These are phyloP conservation scores for Arctium minus DNA, from an alignment of 129 eudicot genomes.

Conservation along the genomic window DNA sequence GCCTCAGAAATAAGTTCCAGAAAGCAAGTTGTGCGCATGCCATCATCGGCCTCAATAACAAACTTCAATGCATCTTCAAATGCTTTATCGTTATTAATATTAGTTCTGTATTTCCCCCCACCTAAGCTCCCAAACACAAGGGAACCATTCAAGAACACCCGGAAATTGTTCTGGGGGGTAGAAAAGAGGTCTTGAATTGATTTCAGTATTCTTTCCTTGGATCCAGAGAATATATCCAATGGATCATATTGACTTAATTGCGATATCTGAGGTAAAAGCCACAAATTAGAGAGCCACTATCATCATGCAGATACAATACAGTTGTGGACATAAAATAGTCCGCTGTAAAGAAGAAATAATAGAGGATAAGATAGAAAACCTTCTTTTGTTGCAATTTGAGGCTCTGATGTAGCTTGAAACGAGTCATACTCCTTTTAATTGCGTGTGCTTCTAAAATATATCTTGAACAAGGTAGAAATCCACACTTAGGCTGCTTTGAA, in stretches of 20 bases:
- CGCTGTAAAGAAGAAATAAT: background rate
- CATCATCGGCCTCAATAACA: conserved; percentile 62
- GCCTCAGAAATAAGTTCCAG: conserved; percentile 70
- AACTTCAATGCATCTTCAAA: conserved; percentile 57
- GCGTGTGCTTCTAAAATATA: conserved; percentile 58
- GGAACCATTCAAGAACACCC: conserved; percentile 87
- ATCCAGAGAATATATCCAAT: conserved; percentile 80
- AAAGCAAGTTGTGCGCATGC: conserved; percentile 54
- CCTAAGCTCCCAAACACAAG: conserved; percentile 79
- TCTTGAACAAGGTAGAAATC: conserved; percentile 80
- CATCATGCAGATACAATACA: conserved; percentile 4
- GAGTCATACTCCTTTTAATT: conserved; percentile 60
- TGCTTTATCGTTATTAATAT: conserved; percentile 32
- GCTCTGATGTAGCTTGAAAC: conserved; percentile 82
- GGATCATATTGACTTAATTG: conserved; percentile 83
- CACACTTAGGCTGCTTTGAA: conserved; percentile 80
- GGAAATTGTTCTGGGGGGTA: conserved; percentile 89
- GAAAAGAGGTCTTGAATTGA: conserved; percentile 66
- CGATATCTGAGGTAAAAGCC: conserved; percentile 50
- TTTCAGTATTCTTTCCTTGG: conserved; percentile 54
- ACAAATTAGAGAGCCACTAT: conserved; percentile 9
- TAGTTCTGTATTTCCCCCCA: conserved; percentile 53
- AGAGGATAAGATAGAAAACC: conserved; percentile 37
- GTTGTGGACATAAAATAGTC: background rate
- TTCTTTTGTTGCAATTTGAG: conserved; percentile 62